Base-by-base conservation (phyloP, 2,329 filamentous ascomycete genomes). In the Trichoderma cornu-damae region DNA sequence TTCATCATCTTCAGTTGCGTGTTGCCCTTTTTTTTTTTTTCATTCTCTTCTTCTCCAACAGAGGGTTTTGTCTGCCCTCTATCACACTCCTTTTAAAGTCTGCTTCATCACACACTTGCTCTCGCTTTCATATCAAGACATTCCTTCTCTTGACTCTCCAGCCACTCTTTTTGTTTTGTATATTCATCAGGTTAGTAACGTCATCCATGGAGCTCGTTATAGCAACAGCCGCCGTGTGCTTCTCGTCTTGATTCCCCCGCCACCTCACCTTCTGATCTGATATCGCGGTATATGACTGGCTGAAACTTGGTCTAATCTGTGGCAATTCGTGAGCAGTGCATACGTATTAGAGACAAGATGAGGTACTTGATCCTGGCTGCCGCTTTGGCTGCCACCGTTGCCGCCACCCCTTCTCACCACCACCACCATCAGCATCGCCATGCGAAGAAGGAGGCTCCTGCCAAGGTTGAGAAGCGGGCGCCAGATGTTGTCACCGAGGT, bases 321-420 rank as follows among this genome's bases (percentile, higher is more conserved):
- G 34, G n/a, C 34, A 30, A 34, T 52, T 37, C 20, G 16, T 35
- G 18, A 59, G 44, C 34, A 56, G 57, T 24, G 6, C 42, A 44
- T n/a, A 9, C 42, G 53, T n/a, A 24, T 35, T 35, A 58, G 26
- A 48, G 14, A 54, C 26, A 42, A 63, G 46, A 82, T 82, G 79
- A 81, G 79, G 75, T 72, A 72, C 57, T 65, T 80, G 18, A 47
- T 60, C 28, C 40, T 60, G 42, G 55, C 78, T 73, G 81, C 79
- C 58, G 75, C 79, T 38, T 64, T 83, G 54, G 79, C 78, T 60
- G 74, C 73, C 43, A 73, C 80, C 54, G 79, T 75, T 58, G 76
- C 77, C 50, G 86, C 86, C 28, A 79, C 85, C 59, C 80, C 82
- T 64, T 80, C 83, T 67, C 84, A 87, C 69, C 72, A 75, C 60